Conservation (phyloP, 345 rosid genomes). For the Populus ilicifolia region DNA sequence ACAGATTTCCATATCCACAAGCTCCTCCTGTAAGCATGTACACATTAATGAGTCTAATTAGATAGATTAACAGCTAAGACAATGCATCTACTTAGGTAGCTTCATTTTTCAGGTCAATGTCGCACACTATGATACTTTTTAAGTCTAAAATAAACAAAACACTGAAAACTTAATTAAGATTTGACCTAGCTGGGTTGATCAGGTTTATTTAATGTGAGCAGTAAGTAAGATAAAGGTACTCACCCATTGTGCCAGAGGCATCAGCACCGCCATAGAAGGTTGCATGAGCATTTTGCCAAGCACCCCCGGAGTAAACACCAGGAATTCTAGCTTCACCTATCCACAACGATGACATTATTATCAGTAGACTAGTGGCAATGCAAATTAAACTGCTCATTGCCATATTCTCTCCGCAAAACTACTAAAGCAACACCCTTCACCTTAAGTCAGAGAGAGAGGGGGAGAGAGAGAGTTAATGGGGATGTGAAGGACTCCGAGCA, state of each 20-base stretch:
- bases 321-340: constrained; percentile 27
- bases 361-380: not conserved
- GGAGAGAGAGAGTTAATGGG: not conserved
- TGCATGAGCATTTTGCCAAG: constrained; percentile 34
- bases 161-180: not conserved
- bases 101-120: not conserved
- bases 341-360: constrained; percentile 7
- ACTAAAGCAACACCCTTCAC: not conserved
- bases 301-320: constrained; percentile 24
- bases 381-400: not conserved
- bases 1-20: constrained; percentile 71
- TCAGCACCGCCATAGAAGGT: constrained; percentile 35
- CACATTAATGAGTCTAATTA: not conserved
- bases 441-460: not conserved
- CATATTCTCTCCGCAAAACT: not conserved
- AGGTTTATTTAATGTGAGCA: not conserved
- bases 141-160: not conserved
- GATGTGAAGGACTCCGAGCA: not conserved
- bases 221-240: not conserved
- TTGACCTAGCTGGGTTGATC: not conserved
- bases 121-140: not conserved
- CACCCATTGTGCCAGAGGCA: constrained; percentile 41
- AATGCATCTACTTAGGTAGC: not conserved
- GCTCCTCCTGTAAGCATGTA: constrained; percentile 54
- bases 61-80: not conserved